Conservation (phyloP, 2,329 filamentous ascomycete species). For the Claviceps purpurea region DNA sequence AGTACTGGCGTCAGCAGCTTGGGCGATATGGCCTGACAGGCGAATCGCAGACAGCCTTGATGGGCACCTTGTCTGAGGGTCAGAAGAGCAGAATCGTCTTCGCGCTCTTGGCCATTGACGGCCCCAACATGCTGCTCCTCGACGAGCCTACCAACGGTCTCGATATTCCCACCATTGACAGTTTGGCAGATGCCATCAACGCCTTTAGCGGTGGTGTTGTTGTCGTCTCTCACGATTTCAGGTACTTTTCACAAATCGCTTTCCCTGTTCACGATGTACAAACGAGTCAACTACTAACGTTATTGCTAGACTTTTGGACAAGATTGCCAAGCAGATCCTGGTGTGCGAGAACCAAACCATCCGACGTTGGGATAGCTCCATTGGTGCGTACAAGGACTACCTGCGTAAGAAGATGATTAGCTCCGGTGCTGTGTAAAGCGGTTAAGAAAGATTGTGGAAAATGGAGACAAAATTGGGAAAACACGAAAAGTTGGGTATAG, state of each 20-base stretch:
- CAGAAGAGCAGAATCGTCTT: conserved; percentile 98
- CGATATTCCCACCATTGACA: conserved; percentile 97
- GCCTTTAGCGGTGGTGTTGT: conserved; percentile 93
- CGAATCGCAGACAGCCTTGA: conserved; percentile 88
- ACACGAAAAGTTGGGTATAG: conserved; percentile 8
- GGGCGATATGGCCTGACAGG: conserved; percentile 88
- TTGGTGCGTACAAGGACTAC: conserved; percentile 95
- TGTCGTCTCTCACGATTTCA: conserved; percentile 97
- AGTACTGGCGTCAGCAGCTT: conserved; percentile 98
- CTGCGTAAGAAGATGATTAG: conserved; percentile 98
- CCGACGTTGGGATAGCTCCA: conserved; percentile 73
- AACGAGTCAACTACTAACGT: conserved; percentile 8
- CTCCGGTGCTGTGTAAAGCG: conserved; percentile 68
- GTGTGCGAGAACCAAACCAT: conserved; percentile 98
- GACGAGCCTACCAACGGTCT: conserved; percentile 99
- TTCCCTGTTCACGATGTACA: background rate
- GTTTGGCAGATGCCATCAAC: conserved; percentile 93
- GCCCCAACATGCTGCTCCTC: conserved; percentile 92
- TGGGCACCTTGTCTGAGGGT: conserved; percentile 94
- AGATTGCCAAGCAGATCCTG: conserved; percentile 99
- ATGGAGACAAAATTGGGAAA: background rate
- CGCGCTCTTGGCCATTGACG: conserved; percentile 85
- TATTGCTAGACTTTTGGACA: conserved; percentile 69
- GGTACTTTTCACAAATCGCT: conserved; percentile 41
- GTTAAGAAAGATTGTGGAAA: conserved; percentile 1